Evolutionary conservation across 78 protist genomes (phyloP), one percentile per base, ranked within the genome.

Genomic region (Dictyostelium capitatum): DNA sequence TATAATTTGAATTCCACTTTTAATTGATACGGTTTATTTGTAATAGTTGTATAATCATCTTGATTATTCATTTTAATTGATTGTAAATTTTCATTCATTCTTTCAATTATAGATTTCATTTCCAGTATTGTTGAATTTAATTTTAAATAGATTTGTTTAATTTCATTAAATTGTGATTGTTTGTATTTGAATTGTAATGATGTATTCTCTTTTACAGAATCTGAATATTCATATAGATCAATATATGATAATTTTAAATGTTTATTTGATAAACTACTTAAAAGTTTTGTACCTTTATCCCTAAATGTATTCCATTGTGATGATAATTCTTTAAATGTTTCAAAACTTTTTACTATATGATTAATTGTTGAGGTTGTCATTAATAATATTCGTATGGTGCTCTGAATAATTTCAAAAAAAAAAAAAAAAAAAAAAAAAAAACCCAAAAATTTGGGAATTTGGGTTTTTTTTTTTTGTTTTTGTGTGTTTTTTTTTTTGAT

Each of bases 301-400:
- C 92, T 73, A 59, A 54, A 85, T 23, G 70, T 75, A 2, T 57
- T 75, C 92, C 92, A 85, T 85, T 85, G 92, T 57, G 57, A 32
- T 17, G 80, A 79, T 19, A 85, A 19, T 73, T 85, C 92, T 57
- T 73, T 75, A 59, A 75, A 85, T 53, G 12, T 62, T 12, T 73
- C 46, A 28, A 75, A 75, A 48, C 41, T 47, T 30, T 78, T 73
- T 17, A 53, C 20, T 10, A 82, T 25, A 15, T 47, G 65, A 46
- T 69, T 74, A 57, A 82, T 82, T 37, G 43, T 37, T 37, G 43
- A n/a, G n/a, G n/a, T 37, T 37, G 43, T 37, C 43, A 37, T 37
- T 37, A 37, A 37, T 3, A 37, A 37, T 37, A 37, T 37, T n/a
- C n/a, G n/a, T n/a, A n/a, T n/a, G n/a, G n/a, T n/a, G n/a, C n/a